Conservation (phyloP, 1,284 basidiomycete genomes). For the Moesziomyces antarcticus region DNA sequence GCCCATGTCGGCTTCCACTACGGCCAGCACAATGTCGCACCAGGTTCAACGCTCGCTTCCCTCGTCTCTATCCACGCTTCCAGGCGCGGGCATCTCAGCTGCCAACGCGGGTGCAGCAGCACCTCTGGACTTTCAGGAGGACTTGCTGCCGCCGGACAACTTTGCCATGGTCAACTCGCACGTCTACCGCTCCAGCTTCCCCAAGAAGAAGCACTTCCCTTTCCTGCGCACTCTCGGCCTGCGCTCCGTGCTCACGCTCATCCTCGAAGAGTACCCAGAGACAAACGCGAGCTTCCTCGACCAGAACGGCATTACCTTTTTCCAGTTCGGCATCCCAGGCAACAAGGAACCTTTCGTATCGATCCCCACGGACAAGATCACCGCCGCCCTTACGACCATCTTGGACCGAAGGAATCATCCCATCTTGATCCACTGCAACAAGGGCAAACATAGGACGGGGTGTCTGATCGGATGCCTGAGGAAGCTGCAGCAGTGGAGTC, state of each 20-base stretch:
- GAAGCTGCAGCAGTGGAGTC: slow-evolving; percentile 72
- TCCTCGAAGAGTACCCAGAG: slow-evolving; percentile 72
- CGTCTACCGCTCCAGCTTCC: slow-evolving; percentile 72
- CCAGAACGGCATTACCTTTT: slow-evolving; percentile 69
- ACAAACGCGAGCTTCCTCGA: slow-evolving; percentile 71
- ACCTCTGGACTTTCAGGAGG: slow-evolving; percentile 26
- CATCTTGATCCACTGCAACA: slow-evolving; percentile 74
- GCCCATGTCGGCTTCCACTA: slow-evolving; percentile 19
- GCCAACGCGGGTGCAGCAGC: slow-evolving; percentile 3
- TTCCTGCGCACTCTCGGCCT: slow-evolving; percentile 72
- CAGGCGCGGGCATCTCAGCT: background rate
- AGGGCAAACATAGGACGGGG: slow-evolving; percentile 74
- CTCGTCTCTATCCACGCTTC: slow-evolving; percentile 3
- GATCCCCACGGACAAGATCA: slow-evolving; percentile 72
- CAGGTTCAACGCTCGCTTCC: slow-evolving; percentile 1
- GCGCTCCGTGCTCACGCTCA: slow-evolving; percentile 71
- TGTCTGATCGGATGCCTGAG: slow-evolving; percentile 73
- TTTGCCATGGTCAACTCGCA: slow-evolving; percentile 69
- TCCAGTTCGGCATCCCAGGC: slow-evolving; percentile 73
- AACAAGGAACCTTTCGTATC: slow-evolving; percentile 70
- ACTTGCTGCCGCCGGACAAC: slow-evolving; percentile 65
- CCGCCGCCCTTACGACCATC: slow-evolving; percentile 71
- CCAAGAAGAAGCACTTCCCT: slow-evolving; percentile 72
- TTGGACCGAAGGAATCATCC: slow-evolving; percentile 73
- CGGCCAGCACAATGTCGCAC: slow-evolving; percentile 10